These are phyloP conservation scores for Camellia granthamiana DNA, from an alignment of 148 eudicot species.

Conservation along the genomic window DNA sequence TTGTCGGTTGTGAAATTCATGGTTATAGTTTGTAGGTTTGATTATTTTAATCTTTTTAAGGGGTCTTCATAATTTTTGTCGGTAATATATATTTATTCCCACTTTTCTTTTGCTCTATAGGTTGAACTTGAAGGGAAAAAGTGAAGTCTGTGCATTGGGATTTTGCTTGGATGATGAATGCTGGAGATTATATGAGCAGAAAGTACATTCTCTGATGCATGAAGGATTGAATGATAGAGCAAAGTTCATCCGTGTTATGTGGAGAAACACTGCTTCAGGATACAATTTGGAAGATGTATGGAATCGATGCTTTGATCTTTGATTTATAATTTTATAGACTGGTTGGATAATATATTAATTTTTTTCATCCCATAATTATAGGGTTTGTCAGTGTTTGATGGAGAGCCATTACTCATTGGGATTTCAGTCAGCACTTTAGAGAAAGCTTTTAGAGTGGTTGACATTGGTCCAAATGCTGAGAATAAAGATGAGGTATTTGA, in stretches of 20 bases:
- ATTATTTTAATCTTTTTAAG: neutral
- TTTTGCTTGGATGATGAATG: constrained; percentile 82
- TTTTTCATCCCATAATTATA: constrained; percentile 22
- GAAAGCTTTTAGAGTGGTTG: constrained; percentile 62
- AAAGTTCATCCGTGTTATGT: constrained; percentile 67
- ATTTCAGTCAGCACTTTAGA: constrained; percentile 50
- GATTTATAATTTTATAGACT: neutral
- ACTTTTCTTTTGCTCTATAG: constrained; percentile 29
- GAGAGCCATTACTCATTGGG: constrained; percentile 75
- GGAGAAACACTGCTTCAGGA: constrained; percentile 59
- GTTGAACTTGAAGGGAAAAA: constrained; percentile 70
- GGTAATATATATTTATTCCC: neutral
- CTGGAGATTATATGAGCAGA: constrained; percentile 88
- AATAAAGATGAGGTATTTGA: constrained; percentile 68
- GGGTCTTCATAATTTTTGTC: neutral
- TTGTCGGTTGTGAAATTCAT: no score
- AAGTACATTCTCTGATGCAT: constrained; percentile 56
- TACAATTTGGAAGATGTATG: constrained; percentile 68
- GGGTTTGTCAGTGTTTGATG: constrained; percentile 70
- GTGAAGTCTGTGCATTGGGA: constrained; percentile 45
- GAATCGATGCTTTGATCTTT: constrained; percentile 8
- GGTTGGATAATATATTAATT: neutral
- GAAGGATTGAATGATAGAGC: constrained; percentile 75
- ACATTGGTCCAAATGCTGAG: constrained; percentile 86
- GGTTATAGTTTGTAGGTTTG: neutral